These are phyloP conservation scores for Aristolochia contorta DNA, from an alignment of 164 flowering plant genomes.

Conservation along the genomic window DNA sequence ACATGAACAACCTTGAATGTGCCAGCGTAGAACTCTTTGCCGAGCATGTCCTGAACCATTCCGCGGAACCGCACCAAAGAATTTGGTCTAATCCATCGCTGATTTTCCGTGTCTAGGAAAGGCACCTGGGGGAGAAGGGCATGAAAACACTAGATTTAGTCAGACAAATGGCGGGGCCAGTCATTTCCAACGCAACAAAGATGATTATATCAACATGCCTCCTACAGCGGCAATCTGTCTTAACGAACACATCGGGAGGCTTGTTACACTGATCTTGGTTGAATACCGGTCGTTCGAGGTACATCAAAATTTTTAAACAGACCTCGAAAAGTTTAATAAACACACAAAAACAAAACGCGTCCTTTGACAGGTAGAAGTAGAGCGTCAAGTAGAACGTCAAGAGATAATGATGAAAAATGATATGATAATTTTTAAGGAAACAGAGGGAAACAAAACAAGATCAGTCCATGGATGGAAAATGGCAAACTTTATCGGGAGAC, in stretches of 20 bases:
- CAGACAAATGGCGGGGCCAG: neutral
- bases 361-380: too few species aligned
- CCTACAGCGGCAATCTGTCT: neutral
- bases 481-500: neutral
- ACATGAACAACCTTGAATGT: constrained; percentile 60
- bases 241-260: too few species aligned
- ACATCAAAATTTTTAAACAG: neutral
- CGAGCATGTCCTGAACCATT: constrained; percentile 92
- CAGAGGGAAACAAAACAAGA: neutral
- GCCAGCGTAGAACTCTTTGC: constrained; percentile 80
- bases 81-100: constrained; percentile 44
- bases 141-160: neutral
- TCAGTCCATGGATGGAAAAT: neutral
- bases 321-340: neutral
- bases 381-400: too few species aligned
- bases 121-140: constrained; percentile 46
- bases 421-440: neutral
- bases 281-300: neutral
- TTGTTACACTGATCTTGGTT: neutral
- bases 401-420: too few species aligned
- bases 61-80: constrained; percentile 76
- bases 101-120: constrained; percentile 34
- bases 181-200: neutral
- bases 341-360: too few species aligned
- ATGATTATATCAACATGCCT: neutral